Evolutionary conservation across 768 basidiomycete species (phyloP).

Genomic region (Dacryopinax primogenitus): DNA sequence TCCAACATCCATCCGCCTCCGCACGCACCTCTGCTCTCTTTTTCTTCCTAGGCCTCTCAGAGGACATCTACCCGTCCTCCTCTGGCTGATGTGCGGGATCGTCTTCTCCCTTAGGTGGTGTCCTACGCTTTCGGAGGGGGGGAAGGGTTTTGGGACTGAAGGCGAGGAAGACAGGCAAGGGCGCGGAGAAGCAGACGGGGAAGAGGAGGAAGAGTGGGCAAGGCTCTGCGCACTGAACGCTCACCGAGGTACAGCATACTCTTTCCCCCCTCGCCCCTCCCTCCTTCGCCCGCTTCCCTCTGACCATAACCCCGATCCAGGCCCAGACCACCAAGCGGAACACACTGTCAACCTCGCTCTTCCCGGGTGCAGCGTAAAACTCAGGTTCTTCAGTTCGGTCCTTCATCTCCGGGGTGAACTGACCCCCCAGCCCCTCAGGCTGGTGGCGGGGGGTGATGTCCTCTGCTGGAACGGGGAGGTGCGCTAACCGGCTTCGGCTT

Average conservation of each 20-base stretch:
- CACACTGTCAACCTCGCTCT: neutral
- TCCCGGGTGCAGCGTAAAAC: neutral
- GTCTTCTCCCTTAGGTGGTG: slow-evolving; percentile 11
- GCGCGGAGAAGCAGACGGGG: too few species aligned
- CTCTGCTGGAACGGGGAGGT: slow-evolving; percentile 86
- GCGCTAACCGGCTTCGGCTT: slow-evolving; percentile 14
- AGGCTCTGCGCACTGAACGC: slow-evolving; percentile 10
- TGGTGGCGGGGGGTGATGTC: slow-evolving; percentile 36
- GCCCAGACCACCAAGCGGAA: neutral
- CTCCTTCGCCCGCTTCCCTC: neutral
- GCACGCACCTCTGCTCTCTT: neutral
- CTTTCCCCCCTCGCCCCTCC: neutral
- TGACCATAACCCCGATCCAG: neutral
- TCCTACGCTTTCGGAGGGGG: neutral
- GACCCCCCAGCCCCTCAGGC: slow-evolving; percentile 62
- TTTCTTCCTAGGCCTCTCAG: neutral
- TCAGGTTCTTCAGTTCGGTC: slow-evolving; percentile 55
- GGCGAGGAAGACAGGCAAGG: neutral
- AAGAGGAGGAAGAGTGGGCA: neutral
- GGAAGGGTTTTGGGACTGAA: neutral
- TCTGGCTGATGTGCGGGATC: slow-evolving; percentile 14
- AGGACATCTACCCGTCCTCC: neutral
- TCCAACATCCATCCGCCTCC: neutral
- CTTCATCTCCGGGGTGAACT: slow-evolving; percentile 54
- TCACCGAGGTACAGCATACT: slow-evolving; percentile 7